These are phyloP conservation scores for Puya raimondii DNA, from an alignment of 176 grass and related monocot species.

Conservation along the genomic window DNA sequence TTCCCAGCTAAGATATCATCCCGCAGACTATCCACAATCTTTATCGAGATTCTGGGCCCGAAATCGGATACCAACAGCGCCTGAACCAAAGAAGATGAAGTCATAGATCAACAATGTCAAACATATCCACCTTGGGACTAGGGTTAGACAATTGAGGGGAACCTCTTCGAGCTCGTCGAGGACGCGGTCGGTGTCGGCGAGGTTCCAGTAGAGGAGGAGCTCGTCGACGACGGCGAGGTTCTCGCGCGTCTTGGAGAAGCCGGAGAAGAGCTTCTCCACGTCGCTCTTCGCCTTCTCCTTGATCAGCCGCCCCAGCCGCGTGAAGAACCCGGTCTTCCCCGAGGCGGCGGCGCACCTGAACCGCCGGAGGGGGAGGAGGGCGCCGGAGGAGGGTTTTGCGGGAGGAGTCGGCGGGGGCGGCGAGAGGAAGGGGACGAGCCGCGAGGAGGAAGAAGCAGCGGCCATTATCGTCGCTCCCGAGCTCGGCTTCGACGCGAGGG, in stretches of 20 bases:
- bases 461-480: neutral
- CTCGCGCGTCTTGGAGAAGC: constrained; percentile 97
- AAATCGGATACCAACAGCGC: constrained; percentile 94
- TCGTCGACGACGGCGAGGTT: constrained; percentile 90
- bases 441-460: constrained; percentile 45
- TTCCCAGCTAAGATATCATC: constrained; percentile 83
- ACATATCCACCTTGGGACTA: neutral
- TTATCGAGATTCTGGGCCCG: constrained; percentile 89
- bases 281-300: constrained; percentile 99
- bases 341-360: constrained; percentile 39
- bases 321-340: constrained; percentile 95
- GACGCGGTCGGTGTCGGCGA: constrained; percentile 82
- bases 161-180: constrained; percentile 97
- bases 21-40: constrained; percentile 80
- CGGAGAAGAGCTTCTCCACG: constrained; percentile 94
- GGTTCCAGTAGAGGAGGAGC: constrained; percentile 99
- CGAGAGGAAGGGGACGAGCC: constrained; percentile 41
- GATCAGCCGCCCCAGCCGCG: constrained; percentile 79
- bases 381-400: neutral
- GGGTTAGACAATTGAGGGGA: neutral
- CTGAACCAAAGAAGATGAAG: constrained; percentile 17
- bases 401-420: constrained; percentile 7
- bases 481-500: neutral
- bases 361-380: constrained; percentile 5
- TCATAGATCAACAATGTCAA: neutral